Evolutionary conservation across 371 early-diverging fungal genomes (phyloP).

Genomic region (Lichtheimia hyalospora): DNA sequence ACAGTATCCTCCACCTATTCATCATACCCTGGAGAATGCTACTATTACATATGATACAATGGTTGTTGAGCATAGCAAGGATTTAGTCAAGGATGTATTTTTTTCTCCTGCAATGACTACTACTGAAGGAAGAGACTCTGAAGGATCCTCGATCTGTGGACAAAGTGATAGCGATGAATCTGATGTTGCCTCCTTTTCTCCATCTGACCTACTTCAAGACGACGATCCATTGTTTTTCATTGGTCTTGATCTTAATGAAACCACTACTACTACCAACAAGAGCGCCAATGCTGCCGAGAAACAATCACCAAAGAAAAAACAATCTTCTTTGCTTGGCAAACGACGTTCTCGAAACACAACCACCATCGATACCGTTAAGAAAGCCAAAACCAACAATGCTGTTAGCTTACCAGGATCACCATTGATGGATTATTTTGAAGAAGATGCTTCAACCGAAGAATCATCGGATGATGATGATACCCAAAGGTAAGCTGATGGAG

Average conservation of each 20-base stretch:
- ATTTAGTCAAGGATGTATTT: constrained; percentile 49
- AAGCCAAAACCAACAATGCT: not conserved
- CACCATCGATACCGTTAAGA: not conserved
- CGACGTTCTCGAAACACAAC: not conserved
- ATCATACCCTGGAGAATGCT: constrained; percentile 51
- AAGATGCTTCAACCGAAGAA: constrained; percentile 23
- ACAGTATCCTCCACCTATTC: constrained; percentile 29
- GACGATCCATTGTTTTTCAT: constrained; percentile 27
- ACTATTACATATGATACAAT: constrained; percentile 45
- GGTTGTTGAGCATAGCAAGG: constrained; percentile 20
- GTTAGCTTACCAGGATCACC: constrained; percentile 20
- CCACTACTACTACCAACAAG: not conserved
- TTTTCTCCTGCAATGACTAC: constrained; percentile 40
- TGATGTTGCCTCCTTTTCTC: constrained; percentile 16
- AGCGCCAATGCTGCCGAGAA: not conserved
- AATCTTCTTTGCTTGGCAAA: not conserved
- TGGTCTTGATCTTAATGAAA: constrained; percentile 22
- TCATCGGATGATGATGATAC: constrained; percentile 18
- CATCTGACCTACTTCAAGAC: constrained; percentile 27
- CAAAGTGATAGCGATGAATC: constrained; percentile 27
- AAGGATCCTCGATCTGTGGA: constrained; percentile 16
- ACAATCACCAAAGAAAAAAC: not conserved
- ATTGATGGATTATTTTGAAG: constrained; percentile 14
- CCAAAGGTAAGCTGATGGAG: not conserved
- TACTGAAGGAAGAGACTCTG: constrained; percentile 5